Conservation (phyloP, 495 filamentous ascomycete genomes). For the Lasiosphaeria ovina region DNA sequence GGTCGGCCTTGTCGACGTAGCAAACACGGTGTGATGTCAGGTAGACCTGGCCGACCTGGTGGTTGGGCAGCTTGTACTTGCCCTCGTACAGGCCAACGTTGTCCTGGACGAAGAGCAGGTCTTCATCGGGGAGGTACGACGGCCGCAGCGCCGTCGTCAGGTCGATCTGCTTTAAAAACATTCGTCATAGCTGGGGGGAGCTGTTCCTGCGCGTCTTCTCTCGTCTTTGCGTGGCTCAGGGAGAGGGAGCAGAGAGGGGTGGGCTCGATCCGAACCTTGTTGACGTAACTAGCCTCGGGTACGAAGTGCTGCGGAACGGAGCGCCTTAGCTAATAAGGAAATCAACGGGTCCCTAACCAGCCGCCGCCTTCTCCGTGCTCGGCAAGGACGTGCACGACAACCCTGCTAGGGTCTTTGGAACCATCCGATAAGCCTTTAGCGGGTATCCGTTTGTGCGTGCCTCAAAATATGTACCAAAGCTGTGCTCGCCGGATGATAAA, state of each 20-base stretch:
- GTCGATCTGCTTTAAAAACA: conserved; percentile 93
- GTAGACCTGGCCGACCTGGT: conserved; percentile 94
- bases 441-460: neutral
- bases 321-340: too few species aligned
- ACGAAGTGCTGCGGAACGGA: too few species aligned
- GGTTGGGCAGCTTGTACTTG: conserved; percentile 91
- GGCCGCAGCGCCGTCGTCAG: conserved; percentile 94
- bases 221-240: conserved; percentile 1
- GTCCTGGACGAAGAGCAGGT: conserved; percentile 91
- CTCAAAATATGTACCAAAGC: neutral
- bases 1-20: conserved; percentile 89
- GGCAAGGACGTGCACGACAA: too few species aligned
- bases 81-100: conserved; percentile 97
- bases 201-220: conserved; percentile 14
- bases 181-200: conserved; percentile 59
- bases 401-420: neutral
- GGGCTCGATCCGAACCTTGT: conserved; percentile 10
- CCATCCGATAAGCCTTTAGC: neutral
- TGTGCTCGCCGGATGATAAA: too few species aligned
- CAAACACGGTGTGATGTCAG: conserved; percentile 91
- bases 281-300: neutral
- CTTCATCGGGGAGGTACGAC: conserved; percentile 83
- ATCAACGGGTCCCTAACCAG: too few species aligned
- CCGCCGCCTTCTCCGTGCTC: too few species aligned
- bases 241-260: neutral